Percentiles rank a stretch among this genome's conserved stretches.
Conservation (phyloP, 2,329 filamentous ascomycete genomes). For the Botryotinia convoluta region DNA sequence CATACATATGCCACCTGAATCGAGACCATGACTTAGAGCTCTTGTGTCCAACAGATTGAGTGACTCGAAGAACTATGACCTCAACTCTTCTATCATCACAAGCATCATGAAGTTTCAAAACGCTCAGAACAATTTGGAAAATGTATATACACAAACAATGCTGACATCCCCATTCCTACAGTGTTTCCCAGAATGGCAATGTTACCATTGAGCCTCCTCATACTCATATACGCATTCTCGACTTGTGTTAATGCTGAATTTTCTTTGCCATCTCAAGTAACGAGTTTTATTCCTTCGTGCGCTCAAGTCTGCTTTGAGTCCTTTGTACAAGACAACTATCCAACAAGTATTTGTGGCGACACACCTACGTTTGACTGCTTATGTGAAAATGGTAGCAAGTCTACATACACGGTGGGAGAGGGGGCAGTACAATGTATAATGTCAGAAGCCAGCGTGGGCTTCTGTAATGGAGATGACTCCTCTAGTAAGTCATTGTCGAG, state of each 20-base stretch:
- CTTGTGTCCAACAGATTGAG: conserved; percentile 12
- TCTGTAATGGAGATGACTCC: conserved; percentile 50
- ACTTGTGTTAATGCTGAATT: conserved; percentile 27
- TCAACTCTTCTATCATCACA: conserved; percentile 11
- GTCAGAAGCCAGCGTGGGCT: conserved; percentile 48
- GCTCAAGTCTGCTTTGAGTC: conserved; percentile 59
- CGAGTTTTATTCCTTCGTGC: conserved; percentile 44
- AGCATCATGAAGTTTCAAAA: conserved; percentile 1
- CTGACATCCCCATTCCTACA: conserved; percentile 26
- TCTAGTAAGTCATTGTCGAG: conserved; percentile 15
- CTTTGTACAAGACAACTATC: conserved; percentile 62
- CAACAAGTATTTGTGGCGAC: conserved; percentile 47
- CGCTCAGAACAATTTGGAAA: neutral
- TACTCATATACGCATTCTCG: conserved; percentile 32
- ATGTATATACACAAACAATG: conserved; percentile 24
- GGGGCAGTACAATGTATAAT: conserved; percentile 66
- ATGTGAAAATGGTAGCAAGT: conserved; percentile 57
- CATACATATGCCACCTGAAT: conserved; percentile 15
- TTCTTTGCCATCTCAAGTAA: conserved; percentile 33
- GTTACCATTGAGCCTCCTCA: conserved; percentile 35
- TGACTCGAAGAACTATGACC: conserved; percentile 15
- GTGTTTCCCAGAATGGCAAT: conserved; percentile 36
- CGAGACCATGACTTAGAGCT: conserved; percentile 8
- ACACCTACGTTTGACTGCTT: conserved; percentile 59
- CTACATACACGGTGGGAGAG: conserved; percentile 70